These are phyloP conservation scores for Epichloe amarillans DNA, from an alignment of 2,329 filamentous ascomycete genomes.

Conservation along the genomic window DNA sequence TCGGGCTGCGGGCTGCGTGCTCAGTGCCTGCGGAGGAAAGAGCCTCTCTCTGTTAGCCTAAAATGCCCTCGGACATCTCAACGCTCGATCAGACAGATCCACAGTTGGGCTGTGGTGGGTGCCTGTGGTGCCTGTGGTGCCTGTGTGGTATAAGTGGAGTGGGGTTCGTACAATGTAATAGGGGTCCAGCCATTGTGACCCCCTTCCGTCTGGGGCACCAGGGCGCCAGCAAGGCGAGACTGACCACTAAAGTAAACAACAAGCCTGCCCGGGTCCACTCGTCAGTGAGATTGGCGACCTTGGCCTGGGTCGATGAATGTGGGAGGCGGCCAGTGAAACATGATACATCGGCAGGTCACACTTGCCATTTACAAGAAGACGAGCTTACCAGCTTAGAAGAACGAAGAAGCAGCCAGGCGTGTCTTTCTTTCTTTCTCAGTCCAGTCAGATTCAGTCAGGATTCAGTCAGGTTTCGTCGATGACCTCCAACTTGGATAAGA, in stretches of 20 bases:
- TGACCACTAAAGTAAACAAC: not conserved
- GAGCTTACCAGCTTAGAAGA: not conserved
- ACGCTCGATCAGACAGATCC: not conserved
- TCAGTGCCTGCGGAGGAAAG: too few relatives aligned
- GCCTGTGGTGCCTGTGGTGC: constrained; percentile 1
- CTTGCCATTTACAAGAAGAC: not conserved
- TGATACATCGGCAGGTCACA: not conserved
- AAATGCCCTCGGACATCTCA: too few relatives aligned
- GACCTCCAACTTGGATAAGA: too few relatives aligned
- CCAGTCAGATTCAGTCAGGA: too few relatives aligned
- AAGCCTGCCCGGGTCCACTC: not conserved
- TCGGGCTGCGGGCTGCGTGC: too few relatives aligned
- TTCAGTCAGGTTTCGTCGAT: too few relatives aligned
- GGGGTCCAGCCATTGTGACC: not conserved
- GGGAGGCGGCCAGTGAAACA: not conserved
- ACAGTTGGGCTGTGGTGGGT: constrained; percentile 5
- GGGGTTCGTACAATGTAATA: not conserved
- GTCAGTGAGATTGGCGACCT: not conserved
- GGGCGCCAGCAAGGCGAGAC: not conserved
- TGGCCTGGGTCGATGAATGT: not conserved
- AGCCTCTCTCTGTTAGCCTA: too few relatives aligned
- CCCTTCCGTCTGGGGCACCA: not conserved
- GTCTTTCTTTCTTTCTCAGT: not conserved
- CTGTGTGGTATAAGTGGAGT: not conserved
- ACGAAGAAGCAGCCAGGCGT: too few relatives aligned